These are phyloP conservation scores for Endothia cerciana DNA, from an alignment of 2,329 filamentous ascomycete species.

Conservation along the genomic window DNA sequence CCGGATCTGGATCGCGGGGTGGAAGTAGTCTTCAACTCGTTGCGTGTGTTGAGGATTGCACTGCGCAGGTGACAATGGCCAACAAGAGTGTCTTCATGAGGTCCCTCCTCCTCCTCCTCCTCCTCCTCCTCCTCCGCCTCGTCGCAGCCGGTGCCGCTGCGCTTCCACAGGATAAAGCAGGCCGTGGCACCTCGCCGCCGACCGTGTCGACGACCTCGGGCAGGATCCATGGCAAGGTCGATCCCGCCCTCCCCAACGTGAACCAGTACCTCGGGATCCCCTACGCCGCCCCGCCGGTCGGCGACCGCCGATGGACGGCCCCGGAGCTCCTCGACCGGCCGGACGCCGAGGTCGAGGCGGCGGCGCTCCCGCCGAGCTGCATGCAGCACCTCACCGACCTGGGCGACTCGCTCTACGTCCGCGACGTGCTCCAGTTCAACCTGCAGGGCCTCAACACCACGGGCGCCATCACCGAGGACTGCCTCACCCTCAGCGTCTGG, in stretches of 20 bases:
- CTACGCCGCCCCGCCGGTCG: constrained; percentile 36
- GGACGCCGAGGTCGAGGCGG: constrained; percentile 29
- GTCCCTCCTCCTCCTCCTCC: too few relatives aligned
- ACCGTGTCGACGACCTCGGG: constrained; percentile 12
- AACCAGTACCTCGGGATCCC: constrained; percentile 38
- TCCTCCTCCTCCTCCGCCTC: too few relatives aligned
- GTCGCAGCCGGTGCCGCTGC: not conserved
- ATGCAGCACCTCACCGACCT: constrained; percentile 32
- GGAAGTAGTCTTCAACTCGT: too few relatives aligned
- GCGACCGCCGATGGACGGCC: constrained; percentile 34
- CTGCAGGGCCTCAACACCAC: constrained; percentile 33
- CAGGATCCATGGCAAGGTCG: constrained; percentile 30
- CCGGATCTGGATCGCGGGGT: too few relatives aligned
- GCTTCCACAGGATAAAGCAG: not conserved
- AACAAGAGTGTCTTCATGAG: not conserved
- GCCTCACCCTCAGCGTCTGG: constrained; percentile 34
- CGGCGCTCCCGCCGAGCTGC: constrained; percentile 31
- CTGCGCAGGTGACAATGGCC: not conserved
- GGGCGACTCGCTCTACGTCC: constrained; percentile 16
- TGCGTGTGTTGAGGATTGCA: too few relatives aligned
- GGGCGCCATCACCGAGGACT: constrained; percentile 32
- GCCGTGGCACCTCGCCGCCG: not conserved
- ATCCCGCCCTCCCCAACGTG: constrained; percentile 28
- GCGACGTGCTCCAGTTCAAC: constrained; percentile 33
- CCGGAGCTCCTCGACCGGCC: constrained; percentile 30